Evolutionary conservation across 257 asterid species (phyloP), one percentile per base, ranked within the genome.

Genomic region (Nicotiana tabacum): DNA sequence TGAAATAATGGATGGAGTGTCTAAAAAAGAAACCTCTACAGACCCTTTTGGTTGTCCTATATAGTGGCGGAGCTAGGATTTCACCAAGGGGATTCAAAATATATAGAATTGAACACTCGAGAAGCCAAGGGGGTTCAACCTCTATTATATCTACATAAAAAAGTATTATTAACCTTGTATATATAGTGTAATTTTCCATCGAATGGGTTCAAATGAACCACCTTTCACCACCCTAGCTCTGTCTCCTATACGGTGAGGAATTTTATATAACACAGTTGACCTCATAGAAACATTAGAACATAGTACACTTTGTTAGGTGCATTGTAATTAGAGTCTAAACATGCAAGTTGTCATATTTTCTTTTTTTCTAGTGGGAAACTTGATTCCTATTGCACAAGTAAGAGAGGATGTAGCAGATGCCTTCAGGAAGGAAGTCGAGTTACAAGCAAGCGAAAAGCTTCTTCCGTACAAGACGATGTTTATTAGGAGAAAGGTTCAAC

Each of bases 341-440:
- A 27, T 53, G 43, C 15, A 76, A 76, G 61, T 48, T 74, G 4
- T 4, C 8, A 0, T 6, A 8, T 15, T n/a, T 70, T 55, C 2
- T 17, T 57, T 66, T 18, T 16, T 11, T 81, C 82, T 90, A 93
- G 99, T 92, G 99, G 98, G 98, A 61, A 95, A 94, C 81, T 89
- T 64, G 27, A 86, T 95, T 78, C 95, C 92, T 10, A 87, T 94
- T 78, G 85, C 97, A 51, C 91, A 92, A 92, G 97, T 92, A 39
- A 90, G 96, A 70, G 96, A 91, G 6, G 98, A 95, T 33, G 89
- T 92, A 4, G 97, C 90, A 18, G 88, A 86, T 80, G 96, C 99
- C n/a, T 93, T 61, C 83, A 87, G 85, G 72, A 88, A 89, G 88
- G 98, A 95, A 78, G 83, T 91, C 51, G 97, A 91, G 83, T 89